These are phyloP conservation scores for Chlorophyllum brunneum DNA, from an alignment of 768 basidiomycete species.

Conservation along the genomic window DNA sequence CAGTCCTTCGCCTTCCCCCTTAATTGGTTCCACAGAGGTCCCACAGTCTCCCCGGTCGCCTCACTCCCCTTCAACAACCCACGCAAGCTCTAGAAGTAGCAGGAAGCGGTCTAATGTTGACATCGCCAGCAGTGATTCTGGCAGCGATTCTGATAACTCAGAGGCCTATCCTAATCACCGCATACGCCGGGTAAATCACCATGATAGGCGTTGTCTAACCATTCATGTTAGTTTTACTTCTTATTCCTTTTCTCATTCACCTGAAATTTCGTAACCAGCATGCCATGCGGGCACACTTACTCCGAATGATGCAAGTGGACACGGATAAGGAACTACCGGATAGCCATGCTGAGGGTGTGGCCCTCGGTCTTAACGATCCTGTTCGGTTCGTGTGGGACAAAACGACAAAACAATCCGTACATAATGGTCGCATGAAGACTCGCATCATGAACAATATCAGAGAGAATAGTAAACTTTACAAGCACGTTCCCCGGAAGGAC, in stretches of 20 bases:
- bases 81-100: conserved; percentile 11
- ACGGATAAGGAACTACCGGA: conserved; percentile 58
- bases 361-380: conserved; percentile 43
- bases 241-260: conserved; percentile 1
- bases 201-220: conserved; percentile 62
- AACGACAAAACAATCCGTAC: conserved; percentile 69
- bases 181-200: conserved; percentile 46
- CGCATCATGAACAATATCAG: conserved; percentile 60
- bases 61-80: conserved; percentile 12
- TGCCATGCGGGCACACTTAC: conserved; percentile 67
- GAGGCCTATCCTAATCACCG: conserved; percentile 5
- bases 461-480: conserved; percentile 51
- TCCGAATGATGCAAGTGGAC: conserved; percentile 53
- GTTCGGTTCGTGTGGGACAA: conserved; percentile 80
- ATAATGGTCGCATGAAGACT: conserved; percentile 69
- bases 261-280: conserved; percentile 37
- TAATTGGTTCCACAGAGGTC: conserved; percentile 9
- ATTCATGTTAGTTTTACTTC: conserved; percentile 48
- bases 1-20: conserved; percentile 30
- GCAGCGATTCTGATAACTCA: conserved; percentile 5
- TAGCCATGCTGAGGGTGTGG: conserved; percentile 52
- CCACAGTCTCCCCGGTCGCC: conserved; percentile 7
- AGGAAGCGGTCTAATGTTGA: conserved; percentile 8
- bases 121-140: conserved; percentile 3
- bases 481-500: conserved; percentile 60